Conservation (phyloP, 352 stramenopile species). For the Phytophthora foliorum region DNA sequence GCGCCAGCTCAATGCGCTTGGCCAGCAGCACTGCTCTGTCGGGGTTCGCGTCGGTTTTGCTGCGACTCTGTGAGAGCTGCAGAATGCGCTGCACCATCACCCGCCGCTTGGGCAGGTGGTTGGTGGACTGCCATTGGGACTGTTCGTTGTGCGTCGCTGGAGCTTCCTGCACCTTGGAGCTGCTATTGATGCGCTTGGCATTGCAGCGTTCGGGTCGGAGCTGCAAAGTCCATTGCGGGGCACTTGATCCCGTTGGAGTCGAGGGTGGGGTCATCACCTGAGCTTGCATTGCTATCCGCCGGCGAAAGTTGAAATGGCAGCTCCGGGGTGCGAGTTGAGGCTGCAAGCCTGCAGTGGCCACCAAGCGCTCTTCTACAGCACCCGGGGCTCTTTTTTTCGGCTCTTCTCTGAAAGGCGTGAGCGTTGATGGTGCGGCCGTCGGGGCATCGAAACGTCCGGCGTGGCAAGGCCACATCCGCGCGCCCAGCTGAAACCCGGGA, state of each 20-base stretch:
- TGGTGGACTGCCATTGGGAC: constrained; percentile 64
- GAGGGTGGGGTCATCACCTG: constrained; percentile 36
- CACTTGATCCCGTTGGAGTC: constrained; percentile 32
- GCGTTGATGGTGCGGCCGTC: constrained; percentile 7
- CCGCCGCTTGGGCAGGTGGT: constrained; percentile 68
- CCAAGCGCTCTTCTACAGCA: constrained; percentile 41
- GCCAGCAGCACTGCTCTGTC: constrained; percentile 49
- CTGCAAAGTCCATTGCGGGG: constrained; percentile 33
- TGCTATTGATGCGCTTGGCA: constrained; percentile 27
- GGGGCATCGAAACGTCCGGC: constrained; percentile 37
- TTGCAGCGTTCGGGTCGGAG: constrained; percentile 35
- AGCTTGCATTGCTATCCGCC: constrained; percentile 21
- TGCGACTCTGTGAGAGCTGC: constrained; percentile 53
- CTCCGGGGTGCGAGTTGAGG: constrained; percentile 19
- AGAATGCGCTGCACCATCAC: constrained; percentile 81
- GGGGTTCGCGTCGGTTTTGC: constrained; percentile 24
- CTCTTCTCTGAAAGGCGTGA: constrained; percentile 32
- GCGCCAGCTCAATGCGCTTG: constrained; percentile 78
- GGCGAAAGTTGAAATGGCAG: constrained; percentile 36
- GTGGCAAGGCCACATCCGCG: constrained; percentile 34
- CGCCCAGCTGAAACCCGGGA: constrained; percentile 39
- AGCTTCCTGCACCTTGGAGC: constrained; percentile 21
- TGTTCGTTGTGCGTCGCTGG: constrained; percentile 13
- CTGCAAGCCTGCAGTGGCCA: background rate
- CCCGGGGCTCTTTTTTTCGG: constrained; percentile 28